A percentile compares a stretch with the other conserved stretches of the same genome.
These are phyloP conservation scores for Phoma sp. DNA, from an alignment of 2,329 filamentous ascomycete species.

Conservation along the genomic window DNA sequence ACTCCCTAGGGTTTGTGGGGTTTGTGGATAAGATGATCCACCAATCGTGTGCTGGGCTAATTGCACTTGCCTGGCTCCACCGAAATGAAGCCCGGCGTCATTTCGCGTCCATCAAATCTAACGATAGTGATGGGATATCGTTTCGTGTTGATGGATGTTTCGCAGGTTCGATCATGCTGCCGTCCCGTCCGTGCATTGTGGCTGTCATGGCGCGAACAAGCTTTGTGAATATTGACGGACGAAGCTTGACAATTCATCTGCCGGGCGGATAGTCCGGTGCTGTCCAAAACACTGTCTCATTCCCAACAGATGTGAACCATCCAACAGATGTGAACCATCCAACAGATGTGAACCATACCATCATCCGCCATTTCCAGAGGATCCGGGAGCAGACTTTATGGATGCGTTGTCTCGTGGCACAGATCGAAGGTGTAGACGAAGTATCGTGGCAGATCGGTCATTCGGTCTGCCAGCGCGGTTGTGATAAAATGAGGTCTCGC, in stretches of 20 bases:
- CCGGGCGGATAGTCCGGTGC: background rate
- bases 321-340: too few species aligned
- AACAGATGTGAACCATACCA: too few species aligned
- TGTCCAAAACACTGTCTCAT: too few species aligned
- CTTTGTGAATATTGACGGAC: background rate
- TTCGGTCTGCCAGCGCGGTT: too few species aligned
- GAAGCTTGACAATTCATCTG: slow-evolving; percentile 8
- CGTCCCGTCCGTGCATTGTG: slow-evolving; percentile 6
- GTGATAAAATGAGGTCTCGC: too few species aligned
- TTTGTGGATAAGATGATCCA: slow-evolving; percentile 26
- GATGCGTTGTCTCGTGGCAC: too few species aligned
- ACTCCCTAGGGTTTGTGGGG: slow-evolving; percentile 20
- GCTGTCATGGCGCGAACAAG: slow-evolving; percentile 11
- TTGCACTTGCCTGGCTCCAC: background rate
- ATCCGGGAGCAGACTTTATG: too few species aligned
- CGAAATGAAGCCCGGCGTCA: background rate
- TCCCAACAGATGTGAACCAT: too few species aligned
- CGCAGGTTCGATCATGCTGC: background rate
- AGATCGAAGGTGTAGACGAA: too few species aligned
- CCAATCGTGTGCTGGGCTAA: slow-evolving; percentile 20
- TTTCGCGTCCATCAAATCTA: background rate
- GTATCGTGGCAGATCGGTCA: too few species aligned
- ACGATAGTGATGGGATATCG: background rate
- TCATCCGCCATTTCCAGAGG: too few species aligned
- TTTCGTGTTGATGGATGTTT: background rate